Evolutionary conservation across 2,329 filamentous ascomycete genomes (phyloP), one percentile per base, ranked within the genome.

Genomic region (Talaromyces verruculosus): DNA sequence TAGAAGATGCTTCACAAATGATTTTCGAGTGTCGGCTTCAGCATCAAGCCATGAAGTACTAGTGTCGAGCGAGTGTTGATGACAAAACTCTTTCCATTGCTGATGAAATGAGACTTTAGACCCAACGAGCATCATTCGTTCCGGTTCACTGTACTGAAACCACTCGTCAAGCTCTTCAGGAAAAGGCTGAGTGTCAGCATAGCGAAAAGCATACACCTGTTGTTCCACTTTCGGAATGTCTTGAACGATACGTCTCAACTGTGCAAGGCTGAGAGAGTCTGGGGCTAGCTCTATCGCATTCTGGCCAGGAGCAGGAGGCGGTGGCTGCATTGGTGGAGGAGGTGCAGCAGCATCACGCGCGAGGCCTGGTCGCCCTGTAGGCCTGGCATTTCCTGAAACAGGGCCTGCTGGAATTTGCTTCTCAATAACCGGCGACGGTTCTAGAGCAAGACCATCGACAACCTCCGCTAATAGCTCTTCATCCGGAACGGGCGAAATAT

Each of bases 101-200:
- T 87, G 86, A 69, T 93, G 87, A 74, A 96, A 98, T 1, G 89
- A 88, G 43, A 87, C 84, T 73, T 91, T 91, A 22, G 91, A 89
- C 63, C 89, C 87, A 63, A 91, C 85, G 59, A 97, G 83, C 72
- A 93, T 89, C 57, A 89, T 85, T 80, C 91, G 91, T 75, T 98
- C 93, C 78, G 91, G 91, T 68, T 92, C 89, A 71, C 91, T 90
- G 79, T 98, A 97, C 63, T 90, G 88, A 78, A 99, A 99, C 95
- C 95, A 99, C 80, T 99, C 95, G 75, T 98, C 92, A 58, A 99
- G 84, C 81, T 99, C 95, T 69, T 95, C 92, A 19, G 91, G 88
- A 71, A 96, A 89, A 0, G 87, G 82, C 25, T 89, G 88, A 65
- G 86, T 85, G 77, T 94, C 91, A 30, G 85, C 82, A 79, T 94